Conservation (phyloP, 805 yeast species). For the Candida lessepsii region DNA sequence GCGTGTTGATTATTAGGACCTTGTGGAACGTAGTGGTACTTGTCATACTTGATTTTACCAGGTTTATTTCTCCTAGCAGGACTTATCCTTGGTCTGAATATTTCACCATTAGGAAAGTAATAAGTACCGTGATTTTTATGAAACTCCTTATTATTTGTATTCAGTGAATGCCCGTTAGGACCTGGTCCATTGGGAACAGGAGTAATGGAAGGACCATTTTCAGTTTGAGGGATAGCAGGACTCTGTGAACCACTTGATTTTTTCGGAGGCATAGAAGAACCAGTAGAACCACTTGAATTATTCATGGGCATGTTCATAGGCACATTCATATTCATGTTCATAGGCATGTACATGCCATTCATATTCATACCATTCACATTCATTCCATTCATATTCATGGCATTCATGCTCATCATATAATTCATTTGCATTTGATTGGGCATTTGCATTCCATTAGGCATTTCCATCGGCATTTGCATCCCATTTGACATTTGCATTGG, state of each 20-base stretch:
- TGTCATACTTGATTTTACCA: conserved; percentile 18
- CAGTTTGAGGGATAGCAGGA: too few relatives aligned
- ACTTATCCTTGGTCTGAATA: conserved; percentile 46
- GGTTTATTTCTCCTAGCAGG: conserved; percentile 43
- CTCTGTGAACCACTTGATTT: too few relatives aligned
- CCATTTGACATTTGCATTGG: conserved; percentile 1
- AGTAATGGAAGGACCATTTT: neutral
- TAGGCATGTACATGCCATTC: conserved; percentile 1
- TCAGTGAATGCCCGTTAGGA: too few relatives aligned
- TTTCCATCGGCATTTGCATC: conserved; percentile 1
- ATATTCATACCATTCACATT: too few relatives aligned
- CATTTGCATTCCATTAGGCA: conserved; percentile 6
- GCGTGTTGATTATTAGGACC: too few relatives aligned
- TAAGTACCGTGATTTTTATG: conserved; percentile 24
- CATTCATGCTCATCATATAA: conserved; percentile 2
- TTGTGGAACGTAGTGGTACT: conserved; percentile 6
- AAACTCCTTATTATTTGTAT: too few relatives aligned
- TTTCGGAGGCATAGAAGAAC: neutral
- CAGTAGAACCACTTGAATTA: neutral
- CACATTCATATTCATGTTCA: conserved; percentile 1
- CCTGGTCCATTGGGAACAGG: too few relatives aligned
- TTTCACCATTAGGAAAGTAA: conserved; percentile 55
- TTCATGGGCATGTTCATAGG: neutral
- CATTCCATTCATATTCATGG: too few relatives aligned
- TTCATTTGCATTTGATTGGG: conserved; percentile 1